Percentiles rank a stretch among this genome's conserved stretches.
These are phyloP conservation scores for Russula foetens DNA, from an alignment of 768 basidiomycete species.

Conservation along the genomic window DNA sequence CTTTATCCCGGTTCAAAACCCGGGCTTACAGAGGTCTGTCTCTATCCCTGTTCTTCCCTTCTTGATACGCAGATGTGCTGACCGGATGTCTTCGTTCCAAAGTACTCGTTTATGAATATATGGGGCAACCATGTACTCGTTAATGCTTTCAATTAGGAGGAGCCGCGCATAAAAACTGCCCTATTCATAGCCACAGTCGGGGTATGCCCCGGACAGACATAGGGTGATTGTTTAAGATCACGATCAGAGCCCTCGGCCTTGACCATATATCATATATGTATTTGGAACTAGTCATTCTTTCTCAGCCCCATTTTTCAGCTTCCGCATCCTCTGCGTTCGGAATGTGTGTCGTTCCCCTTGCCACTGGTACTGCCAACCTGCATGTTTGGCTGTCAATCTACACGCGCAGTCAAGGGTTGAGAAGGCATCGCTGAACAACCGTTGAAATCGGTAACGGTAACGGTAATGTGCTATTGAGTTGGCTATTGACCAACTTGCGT, in stretches of 20 bases:
- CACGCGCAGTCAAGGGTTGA: too few relatives aligned
- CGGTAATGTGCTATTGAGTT: too few relatives aligned
- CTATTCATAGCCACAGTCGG: background rate
- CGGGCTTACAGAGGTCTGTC: slow-evolving; percentile 33
- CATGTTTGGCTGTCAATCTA: too few relatives aligned
- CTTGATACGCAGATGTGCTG: background rate
- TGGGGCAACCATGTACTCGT: slow-evolving; percentile 1
- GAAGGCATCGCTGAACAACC: too few relatives aligned
- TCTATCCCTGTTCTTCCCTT: background rate
- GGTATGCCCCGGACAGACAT: background rate
- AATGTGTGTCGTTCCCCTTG: too few relatives aligned
- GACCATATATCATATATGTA: background rate
- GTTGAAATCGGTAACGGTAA: too few relatives aligned
- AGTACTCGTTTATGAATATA: slow-evolving; percentile 31
- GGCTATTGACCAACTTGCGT: too few relatives aligned
- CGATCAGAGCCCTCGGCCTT: background rate
- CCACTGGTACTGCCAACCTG: too few relatives aligned
- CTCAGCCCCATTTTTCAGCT: too few relatives aligned
- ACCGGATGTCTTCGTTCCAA: background rate
- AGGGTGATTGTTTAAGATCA: background rate
- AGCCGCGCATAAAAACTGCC: background rate
- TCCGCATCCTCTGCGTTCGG: too few relatives aligned
- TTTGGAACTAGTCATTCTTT: too few relatives aligned
- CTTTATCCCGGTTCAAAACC: slow-evolving; percentile 31
- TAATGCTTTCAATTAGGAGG: background rate